Evolutionary conservation across 495 filamentous ascomycete genomes (phyloP), one percentile per base, ranked within the genome.

Genomic region (Aspergillus heteromorphus): DNA sequence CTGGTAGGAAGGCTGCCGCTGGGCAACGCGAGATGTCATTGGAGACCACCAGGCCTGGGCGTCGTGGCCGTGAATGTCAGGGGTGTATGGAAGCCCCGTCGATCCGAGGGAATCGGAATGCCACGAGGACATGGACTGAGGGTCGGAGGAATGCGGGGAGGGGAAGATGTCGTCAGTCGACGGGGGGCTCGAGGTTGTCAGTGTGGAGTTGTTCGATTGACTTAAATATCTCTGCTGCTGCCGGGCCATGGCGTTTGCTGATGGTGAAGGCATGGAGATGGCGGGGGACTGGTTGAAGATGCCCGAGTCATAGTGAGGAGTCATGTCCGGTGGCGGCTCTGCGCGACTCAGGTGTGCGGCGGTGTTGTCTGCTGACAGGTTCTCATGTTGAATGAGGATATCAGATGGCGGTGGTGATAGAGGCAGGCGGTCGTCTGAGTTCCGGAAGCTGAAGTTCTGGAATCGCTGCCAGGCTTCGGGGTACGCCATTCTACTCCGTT

Each of bases 351-450:
- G 51, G 25, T 58, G 62, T 30, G 40, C 34, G 21, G 54, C 53
- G 17, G 57, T 42, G 53, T 64, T 59, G 42, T 68, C 69, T 21
- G 58, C 56, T 20, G 56, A 16, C 30, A 76, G 59, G 42, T 71
- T 70, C 55, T 76, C 73, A 20, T 74, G 72, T 56, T 78, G 62
- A 18, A 72, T 54, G 14, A 73, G 64, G 45, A 72, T 68, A 60
- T 74, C 74, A 1, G 74, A 75, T 11, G 72, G 69, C 13, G 74
- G 73, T 7, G 74, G 74, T 21, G 75, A 78, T 41, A 78, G 55
- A 45, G 73, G 75, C 9, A 75, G 64, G 30, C 68, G 64, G 31
- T 74, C 71, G 43, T 75, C 71, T 3, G 69, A 62, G 54, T 55
- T 64, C 38, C 62, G 65, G 30, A 73, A 55, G 49, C 55, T 66